Conservation (phyloP, 2,329 filamentous ascomycete species). For the Paracoccidioides lutzii region DNA sequence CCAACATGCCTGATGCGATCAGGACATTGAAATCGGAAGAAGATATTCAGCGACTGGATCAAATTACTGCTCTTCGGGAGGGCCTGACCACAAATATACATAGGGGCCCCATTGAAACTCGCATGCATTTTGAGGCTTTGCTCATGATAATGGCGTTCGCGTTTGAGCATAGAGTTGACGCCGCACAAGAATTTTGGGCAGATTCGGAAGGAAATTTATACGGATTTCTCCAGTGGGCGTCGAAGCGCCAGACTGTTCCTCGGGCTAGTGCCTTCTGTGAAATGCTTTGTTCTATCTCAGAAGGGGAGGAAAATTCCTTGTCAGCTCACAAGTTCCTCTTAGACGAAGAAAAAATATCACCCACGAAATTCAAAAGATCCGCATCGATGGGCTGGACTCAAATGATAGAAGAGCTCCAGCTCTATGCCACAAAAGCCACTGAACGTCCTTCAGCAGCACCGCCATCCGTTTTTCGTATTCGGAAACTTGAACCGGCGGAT, state of each 20-base stretch:
- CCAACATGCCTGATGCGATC: conserved; percentile 86
- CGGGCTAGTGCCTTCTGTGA: conserved; percentile 93
- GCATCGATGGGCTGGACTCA: conserved; percentile 84
- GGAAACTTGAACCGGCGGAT: conserved; percentile 51
- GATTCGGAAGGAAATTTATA: conserved; percentile 87
- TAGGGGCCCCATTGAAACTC: conserved; percentile 29
- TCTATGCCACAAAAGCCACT: conserved; percentile 66
- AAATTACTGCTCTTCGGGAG: conserved; percentile 34
- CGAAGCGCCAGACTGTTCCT: conserved; percentile 86
- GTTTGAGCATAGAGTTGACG: conserved; percentile 73
- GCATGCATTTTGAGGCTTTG: conserved; percentile 68
- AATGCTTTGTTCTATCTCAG: conserved; percentile 79
- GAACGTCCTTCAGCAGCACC: conserved; percentile 53
- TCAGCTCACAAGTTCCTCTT: conserved; percentile 73
- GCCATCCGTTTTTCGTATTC: conserved; percentile 41
- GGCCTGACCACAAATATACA: conserved; percentile 29
- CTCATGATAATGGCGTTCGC: conserved; percentile 83
- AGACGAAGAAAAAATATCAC: conserved; percentile 69
- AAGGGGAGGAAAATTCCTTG: conserved; percentile 68
- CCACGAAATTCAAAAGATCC: conserved; percentile 66
- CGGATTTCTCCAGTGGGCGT: conserved; percentile 96
- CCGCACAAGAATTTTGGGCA: conserved; percentile 79
- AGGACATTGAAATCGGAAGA: conserved; percentile 76
- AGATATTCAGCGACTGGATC: conserved; percentile 56
- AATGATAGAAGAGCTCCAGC: conserved; percentile 79